Evolutionary conservation across 345 rosid genomes (phyloP).

Genomic region (Lepidium sativum): DNA sequence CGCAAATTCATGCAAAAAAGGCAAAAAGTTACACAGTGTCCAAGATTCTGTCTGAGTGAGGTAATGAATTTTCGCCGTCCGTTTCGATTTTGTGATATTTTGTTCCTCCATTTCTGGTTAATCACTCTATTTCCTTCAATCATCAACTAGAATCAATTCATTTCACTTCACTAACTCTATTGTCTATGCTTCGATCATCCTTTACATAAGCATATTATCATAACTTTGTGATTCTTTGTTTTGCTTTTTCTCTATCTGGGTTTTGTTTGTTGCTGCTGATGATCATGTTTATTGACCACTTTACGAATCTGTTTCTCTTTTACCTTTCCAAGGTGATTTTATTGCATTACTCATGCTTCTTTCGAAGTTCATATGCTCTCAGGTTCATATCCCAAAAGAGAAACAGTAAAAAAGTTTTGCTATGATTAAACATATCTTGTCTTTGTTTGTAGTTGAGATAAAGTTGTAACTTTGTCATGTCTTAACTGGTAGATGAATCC

Average conservation of each 20-base stretch:
- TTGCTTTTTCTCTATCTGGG: not conserved
- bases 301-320: not conserved
- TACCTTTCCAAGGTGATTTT: not conserved
- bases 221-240: not conserved
- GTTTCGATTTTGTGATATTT: conserved; percentile 1
- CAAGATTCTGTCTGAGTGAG: conserved; percentile 18
- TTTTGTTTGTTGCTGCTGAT: not conserved
- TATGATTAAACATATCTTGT: no score
- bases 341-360: not conserved
- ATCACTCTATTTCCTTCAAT: not conserved
- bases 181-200: not conserved
- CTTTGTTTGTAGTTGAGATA: not conserved
- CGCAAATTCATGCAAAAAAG: conserved; percentile 21
- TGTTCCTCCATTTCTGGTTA: not conserved
- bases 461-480: not conserved
- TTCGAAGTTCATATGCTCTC: not conserved
- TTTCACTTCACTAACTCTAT: not conserved
- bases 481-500: not conserved
- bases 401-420: no score
- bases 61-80: conserved; percentile 17
- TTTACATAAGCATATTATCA: not conserved
- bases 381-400: no score
- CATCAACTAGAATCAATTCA: not conserved
- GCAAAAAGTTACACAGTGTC: conserved; percentile 12
- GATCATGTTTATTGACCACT: not conserved